Evolutionary conservation across 345 rosid genomes (phyloP), one percentile per base, ranked within the genome.

Genomic region (Dipteronia dyeriana): DNA sequence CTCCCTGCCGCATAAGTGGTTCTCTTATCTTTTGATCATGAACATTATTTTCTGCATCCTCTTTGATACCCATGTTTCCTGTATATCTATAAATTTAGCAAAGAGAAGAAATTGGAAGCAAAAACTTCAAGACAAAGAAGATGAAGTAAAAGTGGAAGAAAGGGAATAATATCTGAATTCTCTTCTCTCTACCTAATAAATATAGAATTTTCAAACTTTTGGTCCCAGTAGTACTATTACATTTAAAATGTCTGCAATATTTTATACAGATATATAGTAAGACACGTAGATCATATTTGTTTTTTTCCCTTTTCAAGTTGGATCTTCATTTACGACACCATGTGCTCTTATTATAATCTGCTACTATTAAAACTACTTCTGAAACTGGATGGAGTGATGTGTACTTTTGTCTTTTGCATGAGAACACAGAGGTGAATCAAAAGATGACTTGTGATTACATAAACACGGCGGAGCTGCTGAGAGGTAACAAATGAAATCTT

Each of bases 21-120:
- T 86, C 84, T 19, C 60, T 76, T 31, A 54, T 63, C 64, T 75
- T 84, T 75, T 34, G 38, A 34, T 76, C 86, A 11, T 47, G 53
- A 51, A 68, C 64, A 34, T 62, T 16, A 1, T n/a, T 43, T 72
- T 70, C 87, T 59, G 70, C 57, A 69, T 86, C 87, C 41, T 84
- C 86, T 7, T 69, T 66, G 75, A 75, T 79, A 11, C 84, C 80
- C 94, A 88, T 87, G 22, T 8, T 59, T 2, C 26, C 63, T 63
- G 60, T 49, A 31, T 74, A 14, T 67, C 19, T 68, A 4, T 10
- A 31, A 60, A 47, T 31, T 43, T 8, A 29, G 71, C 71, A 77
- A 79, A 59, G 61, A 78, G 80, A 77, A 69, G 84, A 79, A 74
- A 23, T 31, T 66, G 8, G 10, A 49, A 47, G 49, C 49, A 74